Conservation (phyloP, 306 rosid species). For the Spatholobus suberectus region DNA sequence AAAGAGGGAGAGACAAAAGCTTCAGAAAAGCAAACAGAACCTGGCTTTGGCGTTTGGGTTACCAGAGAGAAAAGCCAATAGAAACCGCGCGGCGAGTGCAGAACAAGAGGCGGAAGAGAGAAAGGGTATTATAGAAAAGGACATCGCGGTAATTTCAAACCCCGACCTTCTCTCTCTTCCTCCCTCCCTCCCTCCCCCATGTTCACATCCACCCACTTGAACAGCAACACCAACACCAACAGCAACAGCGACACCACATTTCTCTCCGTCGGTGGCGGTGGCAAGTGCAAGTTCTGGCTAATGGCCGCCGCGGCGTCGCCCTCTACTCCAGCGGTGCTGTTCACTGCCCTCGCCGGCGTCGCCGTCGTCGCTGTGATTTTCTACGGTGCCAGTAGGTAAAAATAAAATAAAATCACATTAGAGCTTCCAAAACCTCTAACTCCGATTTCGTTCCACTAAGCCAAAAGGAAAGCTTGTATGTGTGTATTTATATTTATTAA, state of each 20-base stretch:
- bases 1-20: not conserved
- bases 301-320: constrained; percentile 51
- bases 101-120: not conserved
- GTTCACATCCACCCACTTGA: constrained; percentile 56
- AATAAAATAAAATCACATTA: constrained; percentile 10
- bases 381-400: constrained; percentile 83
- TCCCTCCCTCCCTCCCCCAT: constrained; percentile 42
- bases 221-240: constrained; percentile 40
- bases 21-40: not conserved
- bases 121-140: constrained; percentile 13
- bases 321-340: constrained; percentile 58
- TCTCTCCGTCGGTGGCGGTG: constrained; percentile 59
- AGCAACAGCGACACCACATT: constrained; percentile 47
- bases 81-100: not conserved
- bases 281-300: constrained; percentile 39
- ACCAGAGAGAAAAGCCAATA: not conserved
- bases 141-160: constrained; percentile 45
- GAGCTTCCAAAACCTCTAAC: constrained; percentile 43
- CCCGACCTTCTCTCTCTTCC: not conserved
- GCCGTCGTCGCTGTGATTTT: constrained; percentile 70
- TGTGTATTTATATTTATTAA: not conserved
- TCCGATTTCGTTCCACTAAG: constrained; percentile 37
- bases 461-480: not conserved
- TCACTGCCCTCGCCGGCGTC: constrained; percentile 83
- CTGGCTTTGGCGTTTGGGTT: not conserved